Evolutionary conservation across 169 alveolate species (phyloP).

Genomic region (Plasmodium sp.): DNA sequence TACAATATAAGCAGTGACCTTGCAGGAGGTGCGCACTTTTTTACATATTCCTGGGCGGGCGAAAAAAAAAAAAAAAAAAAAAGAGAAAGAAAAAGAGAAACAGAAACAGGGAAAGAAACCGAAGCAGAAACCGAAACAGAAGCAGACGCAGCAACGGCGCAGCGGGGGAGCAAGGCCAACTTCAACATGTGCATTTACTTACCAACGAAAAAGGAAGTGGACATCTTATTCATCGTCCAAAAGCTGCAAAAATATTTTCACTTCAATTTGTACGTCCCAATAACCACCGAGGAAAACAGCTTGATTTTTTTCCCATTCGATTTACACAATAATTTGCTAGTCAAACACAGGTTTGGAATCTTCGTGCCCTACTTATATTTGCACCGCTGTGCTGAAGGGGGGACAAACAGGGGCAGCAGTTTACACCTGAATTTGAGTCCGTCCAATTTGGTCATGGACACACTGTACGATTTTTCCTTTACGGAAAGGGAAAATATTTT

Average conservation of each 20-base stretch:
- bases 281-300: constrained; percentile 18
- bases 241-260: constrained; percentile 38
- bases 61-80: neutral
- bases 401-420: neutral
- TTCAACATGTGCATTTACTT: constrained; percentile 54
- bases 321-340: constrained; percentile 21
- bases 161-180: neutral
- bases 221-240: constrained; percentile 44
- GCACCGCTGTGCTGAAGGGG: neutral
- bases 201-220: constrained; percentile 61
- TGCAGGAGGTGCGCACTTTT: neutral
- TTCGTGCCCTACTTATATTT: constrained; percentile 38
- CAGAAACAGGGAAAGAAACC: neutral
- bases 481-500: constrained; percentile 18
- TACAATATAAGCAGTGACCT: neutral
- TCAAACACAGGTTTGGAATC: constrained; percentile 29
- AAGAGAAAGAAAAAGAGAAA: neutral
- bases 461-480: constrained; percentile 11
- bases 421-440: constrained; percentile 17
- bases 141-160: neutral
- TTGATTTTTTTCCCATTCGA: constrained; percentile 55
- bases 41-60: neutral
- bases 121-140: neutral
- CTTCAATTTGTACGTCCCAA: constrained; percentile 36
- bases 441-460: constrained; percentile 8